These are phyloP conservation scores for Lachancea sp. DNA, from an alignment of 805 yeast genomes.

Conservation along the genomic window DNA sequence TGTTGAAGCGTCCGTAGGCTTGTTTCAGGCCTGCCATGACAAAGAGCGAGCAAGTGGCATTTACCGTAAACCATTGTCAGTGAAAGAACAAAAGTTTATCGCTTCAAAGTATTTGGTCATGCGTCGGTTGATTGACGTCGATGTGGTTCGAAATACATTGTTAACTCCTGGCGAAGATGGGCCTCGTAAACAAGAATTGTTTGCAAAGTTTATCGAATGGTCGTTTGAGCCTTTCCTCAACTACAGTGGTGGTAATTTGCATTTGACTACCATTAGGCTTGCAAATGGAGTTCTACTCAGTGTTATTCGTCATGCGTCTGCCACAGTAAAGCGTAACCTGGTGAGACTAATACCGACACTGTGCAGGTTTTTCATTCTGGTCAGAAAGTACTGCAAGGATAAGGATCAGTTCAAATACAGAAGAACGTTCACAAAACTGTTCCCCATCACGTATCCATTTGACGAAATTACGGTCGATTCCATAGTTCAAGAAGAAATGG, in stretches of 20 bases:
- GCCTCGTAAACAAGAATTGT: slow-evolving; percentile 28
- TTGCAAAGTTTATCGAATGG: slow-evolving; percentile 47
- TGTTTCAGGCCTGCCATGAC: slow-evolving; percentile 22
- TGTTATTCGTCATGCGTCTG: slow-evolving; percentile 39
- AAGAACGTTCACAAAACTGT: slow-evolving; percentile 60
- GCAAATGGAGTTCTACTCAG: slow-evolving; percentile 55
- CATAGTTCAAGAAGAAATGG: slow-evolving; percentile 56
- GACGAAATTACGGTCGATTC: slow-evolving; percentile 64
- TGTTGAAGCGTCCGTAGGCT: slow-evolving; percentile 14
- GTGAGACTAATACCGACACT: slow-evolving; percentile 50
- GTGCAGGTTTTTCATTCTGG: slow-evolving; percentile 44
- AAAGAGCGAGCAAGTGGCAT: slow-evolving; percentile 15
- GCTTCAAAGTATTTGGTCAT: slow-evolving; percentile 55
- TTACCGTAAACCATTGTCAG: slow-evolving; percentile 10
- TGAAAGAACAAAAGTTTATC: slow-evolving; percentile 44
- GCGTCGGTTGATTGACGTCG: slow-evolving; percentile 45
- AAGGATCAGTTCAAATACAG: slow-evolving; percentile 44
- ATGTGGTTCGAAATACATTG: slow-evolving; percentile 19
- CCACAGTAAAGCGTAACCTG: slow-evolving; percentile 41
- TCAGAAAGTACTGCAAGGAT: slow-evolving; percentile 43
- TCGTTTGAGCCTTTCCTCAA: slow-evolving; percentile 50
- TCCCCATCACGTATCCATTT: slow-evolving; percentile 65
- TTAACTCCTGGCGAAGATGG: slow-evolving; percentile 22
- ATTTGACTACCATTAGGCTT: slow-evolving; percentile 47
- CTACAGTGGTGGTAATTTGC: slow-evolving; percentile 42